Conservation (phyloP, 768 basidiomycete species). For the Lactarius akahatsu region DNA sequence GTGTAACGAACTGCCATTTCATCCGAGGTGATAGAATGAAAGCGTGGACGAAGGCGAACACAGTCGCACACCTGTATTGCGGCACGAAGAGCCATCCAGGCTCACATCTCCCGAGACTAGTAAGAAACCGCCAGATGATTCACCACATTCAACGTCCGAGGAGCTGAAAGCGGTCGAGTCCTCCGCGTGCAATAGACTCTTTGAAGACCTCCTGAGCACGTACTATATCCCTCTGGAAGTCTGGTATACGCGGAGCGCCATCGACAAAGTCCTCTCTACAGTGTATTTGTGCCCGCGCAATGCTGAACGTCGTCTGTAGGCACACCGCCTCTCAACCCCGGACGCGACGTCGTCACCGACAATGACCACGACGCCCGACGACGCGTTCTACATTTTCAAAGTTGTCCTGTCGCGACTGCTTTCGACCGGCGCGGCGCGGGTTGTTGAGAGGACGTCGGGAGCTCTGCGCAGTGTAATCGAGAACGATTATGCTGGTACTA, state of each 20-base stretch:
- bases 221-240: conserved; percentile 89
- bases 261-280: conserved; percentile 69
- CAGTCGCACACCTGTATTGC: background rate
- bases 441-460: conserved; percentile 57
- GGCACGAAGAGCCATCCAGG: conserved; percentile 7
- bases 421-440: conserved; percentile 66
- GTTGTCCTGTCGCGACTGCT: conserved; percentile 73
- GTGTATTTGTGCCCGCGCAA: background rate
- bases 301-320: conserved; percentile 48
- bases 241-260: conserved; percentile 85
- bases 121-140: conserved; percentile 4
- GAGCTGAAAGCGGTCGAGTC: conserved; percentile 41
- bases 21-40: conserved; percentile 6
- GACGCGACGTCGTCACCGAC: conserved; percentile 64
- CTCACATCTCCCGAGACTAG: background rate
- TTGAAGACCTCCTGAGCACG: conserved; percentile 63
- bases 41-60: conserved; percentile 10
- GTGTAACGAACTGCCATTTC: background rate
- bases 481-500: conserved; percentile 73
- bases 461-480: conserved; percentile 77
- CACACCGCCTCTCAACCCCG: conserved; percentile 77
- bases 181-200: conserved; percentile 55
- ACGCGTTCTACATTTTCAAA: conserved; percentile 95
- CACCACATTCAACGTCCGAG: conserved; percentile 11
- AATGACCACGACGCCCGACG: conserved; percentile 82